These are phyloP conservation scores for Rhodosporidiobolus sp. DNA, from an alignment of 768 basidiomycete genomes.

Conservation along the genomic window DNA sequence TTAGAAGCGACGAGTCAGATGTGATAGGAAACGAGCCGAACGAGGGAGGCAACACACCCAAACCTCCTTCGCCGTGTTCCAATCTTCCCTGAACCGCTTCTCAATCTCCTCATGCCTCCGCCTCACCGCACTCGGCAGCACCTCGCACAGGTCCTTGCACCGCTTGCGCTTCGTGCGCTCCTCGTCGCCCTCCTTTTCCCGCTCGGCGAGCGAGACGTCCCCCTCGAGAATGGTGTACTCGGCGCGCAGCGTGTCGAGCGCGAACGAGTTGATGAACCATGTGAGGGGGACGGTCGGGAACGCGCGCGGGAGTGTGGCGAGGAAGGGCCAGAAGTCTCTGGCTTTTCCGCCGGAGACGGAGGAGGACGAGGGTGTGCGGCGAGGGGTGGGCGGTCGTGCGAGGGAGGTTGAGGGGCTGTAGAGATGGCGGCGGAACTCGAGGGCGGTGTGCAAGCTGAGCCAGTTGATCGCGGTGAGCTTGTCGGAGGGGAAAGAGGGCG, in stretches of 20 bases:
- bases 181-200: conserved; percentile 39
- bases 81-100: conserved; percentile 60
- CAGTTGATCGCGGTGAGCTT: conserved; percentile 63
- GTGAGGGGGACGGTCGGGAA: conserved; percentile 80
- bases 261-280: conserved; percentile 53
- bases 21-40: background rate
- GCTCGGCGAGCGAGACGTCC: conserved; percentile 40
- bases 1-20: background rate
- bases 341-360: background rate
- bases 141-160: conserved; percentile 49
- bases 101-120: conserved; percentile 53
- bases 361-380: background rate
- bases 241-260: background rate
- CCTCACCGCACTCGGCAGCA: conserved; percentile 57
- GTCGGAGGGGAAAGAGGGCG: conserved; percentile 48
- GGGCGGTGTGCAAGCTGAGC: conserved; percentile 72
- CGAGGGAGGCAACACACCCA: conserved; percentile 39
- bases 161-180: conserved; percentile 38
- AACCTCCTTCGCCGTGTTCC: conserved; percentile 48
- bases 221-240: background rate
- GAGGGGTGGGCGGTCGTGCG: conserved; percentile 51
- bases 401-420: conserved; percentile 35
- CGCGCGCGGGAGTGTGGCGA: conserved; percentile 67
- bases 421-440: conserved; percentile 51
- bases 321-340: conserved; percentile 60